Conservation (phyloP, 2,329 filamentous ascomycete genomes). For the Sporothrix phasma region DNA sequence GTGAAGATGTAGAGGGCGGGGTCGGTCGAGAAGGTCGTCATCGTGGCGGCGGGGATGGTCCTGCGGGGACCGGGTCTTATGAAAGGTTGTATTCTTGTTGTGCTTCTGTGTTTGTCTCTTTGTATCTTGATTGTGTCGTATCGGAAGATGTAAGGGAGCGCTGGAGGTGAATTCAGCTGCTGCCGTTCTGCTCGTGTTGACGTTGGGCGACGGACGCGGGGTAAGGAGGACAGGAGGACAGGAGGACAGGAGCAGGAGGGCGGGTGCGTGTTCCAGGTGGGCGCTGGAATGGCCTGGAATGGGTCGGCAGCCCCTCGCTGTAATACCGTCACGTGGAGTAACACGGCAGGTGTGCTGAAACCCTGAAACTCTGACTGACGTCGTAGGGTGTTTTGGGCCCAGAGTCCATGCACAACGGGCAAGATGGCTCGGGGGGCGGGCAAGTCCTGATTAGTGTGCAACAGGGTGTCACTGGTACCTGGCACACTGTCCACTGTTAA, state of each 20-base stretch:
- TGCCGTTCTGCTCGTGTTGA: not conserved
- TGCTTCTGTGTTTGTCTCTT: not conserved
- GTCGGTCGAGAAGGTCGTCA: conserved; percentile 44
- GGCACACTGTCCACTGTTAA: not conserved
- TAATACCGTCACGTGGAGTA: not conserved
- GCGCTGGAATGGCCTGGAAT: not conserved
- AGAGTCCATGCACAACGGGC: conserved; percentile 7
- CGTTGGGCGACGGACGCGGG: not conserved
- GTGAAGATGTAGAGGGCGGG: conserved; percentile 87
- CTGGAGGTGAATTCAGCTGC: not conserved
- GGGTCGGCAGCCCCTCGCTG: not conserved
- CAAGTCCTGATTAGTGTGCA: not conserved
- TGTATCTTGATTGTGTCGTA: not conserved
- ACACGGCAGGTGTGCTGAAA: not conserved
- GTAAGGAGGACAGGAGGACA: no score
- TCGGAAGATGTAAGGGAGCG: not conserved
- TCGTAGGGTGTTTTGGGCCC: conserved; percentile 6
- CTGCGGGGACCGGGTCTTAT: not conserved
- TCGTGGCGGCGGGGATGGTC: conserved; percentile 5
- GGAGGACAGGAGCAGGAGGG: no score
- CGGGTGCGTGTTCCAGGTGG: conserved; percentile 1
- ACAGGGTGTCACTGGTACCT: not conserved
- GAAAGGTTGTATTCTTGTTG: not conserved
- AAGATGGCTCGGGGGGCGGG: not conserved
- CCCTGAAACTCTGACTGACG: conserved; percentile 4